Base-by-base conservation (phyloP, 2,329 filamentous ascomycete species). In the Pseudocercospora fijiensis region DNA sequence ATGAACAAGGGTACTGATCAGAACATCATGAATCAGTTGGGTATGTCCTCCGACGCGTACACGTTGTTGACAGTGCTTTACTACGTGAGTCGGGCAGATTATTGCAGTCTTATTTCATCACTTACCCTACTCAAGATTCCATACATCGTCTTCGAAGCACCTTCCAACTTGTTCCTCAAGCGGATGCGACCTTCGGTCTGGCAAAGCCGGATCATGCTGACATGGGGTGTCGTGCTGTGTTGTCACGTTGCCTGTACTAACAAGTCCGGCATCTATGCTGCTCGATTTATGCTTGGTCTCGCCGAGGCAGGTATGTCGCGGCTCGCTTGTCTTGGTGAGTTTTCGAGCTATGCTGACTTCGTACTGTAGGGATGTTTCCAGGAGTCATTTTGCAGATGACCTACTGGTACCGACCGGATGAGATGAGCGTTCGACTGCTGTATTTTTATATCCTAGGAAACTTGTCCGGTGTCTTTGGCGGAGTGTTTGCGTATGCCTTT, bases 371-470 rank as follows among this genome's bases (percentile, higher is more conserved):
- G 1, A 41, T 41, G 37, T 41, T 41, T 18, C 37, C 37, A 1
- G 37, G 37, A 1, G 37, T 41, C 2, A 59, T 59, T 7, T 59
- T 59, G 57, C 57, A 59, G n/a, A 59, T 59, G 57, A 59, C 57
- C 2, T 59, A 59, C 22, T 52, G 57, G 57, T 59, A 59, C 24
- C 37, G 57, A 24, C 57, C 37, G 0, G 57, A 59, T n/a, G 57
- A 59, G 43, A 59, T 59, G 57, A 49, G 41, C 28, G 43, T 59
- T 9, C 18, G 57, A 22, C 11, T 59, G 57, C 45, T 59, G 26
- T 59, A 59, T 20, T 59, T 59, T 26, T 59, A 59, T 33, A 59
- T 59, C 57, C 41, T 59, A 1, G 57, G 57, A 24, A 59, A 59
- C 16, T 20, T 58, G 1, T 58, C 56, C 22, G 56, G 56, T 9